Conservation (phyloP, 2,329 filamentous ascomycete genomes). For the Trichophyton benhamiae region DNA sequence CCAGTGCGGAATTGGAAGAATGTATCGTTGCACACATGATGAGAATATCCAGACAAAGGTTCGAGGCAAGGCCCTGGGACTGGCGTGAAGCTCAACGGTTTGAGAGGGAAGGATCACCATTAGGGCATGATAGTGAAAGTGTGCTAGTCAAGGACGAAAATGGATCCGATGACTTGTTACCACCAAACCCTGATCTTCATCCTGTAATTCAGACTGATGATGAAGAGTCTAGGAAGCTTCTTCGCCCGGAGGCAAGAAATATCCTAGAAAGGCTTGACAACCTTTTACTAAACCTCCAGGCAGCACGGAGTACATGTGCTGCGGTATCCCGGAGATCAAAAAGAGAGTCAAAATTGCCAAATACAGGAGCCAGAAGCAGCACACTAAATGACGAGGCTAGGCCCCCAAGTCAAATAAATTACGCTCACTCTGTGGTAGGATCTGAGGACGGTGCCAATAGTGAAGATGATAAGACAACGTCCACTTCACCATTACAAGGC, state of each 20-base stretch:
- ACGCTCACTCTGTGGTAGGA: background rate
- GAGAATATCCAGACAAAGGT: slow-evolving; percentile 55
- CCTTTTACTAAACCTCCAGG: slow-evolving; percentile 58
- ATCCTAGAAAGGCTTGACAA: slow-evolving; percentile 57
- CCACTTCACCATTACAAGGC: background rate
- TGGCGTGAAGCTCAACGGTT: slow-evolving; percentile 6
- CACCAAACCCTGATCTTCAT: slow-evolving; percentile 15
- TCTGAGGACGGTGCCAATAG: background rate
- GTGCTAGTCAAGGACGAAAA: slow-evolving; percentile 8
- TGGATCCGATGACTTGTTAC: slow-evolving; percentile 11
- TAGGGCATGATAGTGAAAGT: slow-evolving; percentile 11
- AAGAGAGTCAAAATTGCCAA: background rate
- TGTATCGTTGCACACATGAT: slow-evolving; percentile 55
- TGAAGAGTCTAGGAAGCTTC: slow-evolving; percentile 49
- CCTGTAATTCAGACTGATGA: slow-evolving; percentile 59
- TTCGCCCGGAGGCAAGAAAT: slow-evolving; percentile 58
- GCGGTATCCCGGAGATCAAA: background rate
- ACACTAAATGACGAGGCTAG: background rate
- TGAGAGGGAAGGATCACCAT: background rate
- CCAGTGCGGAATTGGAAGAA: slow-evolving; percentile 56
- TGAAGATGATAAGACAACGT: background rate
- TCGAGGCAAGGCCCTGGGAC: slow-evolving; percentile 33
- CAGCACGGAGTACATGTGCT: slow-evolving; percentile 45
- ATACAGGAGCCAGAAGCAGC: background rate
- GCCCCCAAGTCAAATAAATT: background rate